Conservation (phyloP, 495 filamentous ascomycete genomes). For the Terfezia claveryi region DNA sequence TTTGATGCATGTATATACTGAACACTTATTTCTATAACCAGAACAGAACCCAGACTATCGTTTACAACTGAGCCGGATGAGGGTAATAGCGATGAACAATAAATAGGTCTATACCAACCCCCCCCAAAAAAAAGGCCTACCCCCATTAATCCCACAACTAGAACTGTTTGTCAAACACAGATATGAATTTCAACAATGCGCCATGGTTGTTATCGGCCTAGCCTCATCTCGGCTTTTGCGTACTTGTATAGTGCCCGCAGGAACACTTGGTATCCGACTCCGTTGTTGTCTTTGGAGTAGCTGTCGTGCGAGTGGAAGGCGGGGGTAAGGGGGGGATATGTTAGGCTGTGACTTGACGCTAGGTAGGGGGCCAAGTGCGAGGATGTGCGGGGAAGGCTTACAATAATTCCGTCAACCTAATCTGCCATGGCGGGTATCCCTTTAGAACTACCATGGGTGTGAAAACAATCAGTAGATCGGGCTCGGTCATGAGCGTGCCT, state of each 20-base stretch:
- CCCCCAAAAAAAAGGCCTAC: too few species aligned
- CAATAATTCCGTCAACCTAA: slow-evolving; percentile 85
- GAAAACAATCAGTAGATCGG: slow-evolving; percentile 75
- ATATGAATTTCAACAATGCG: not conserved
- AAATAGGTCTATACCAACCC: too few species aligned
- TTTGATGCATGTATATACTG: too few species aligned
- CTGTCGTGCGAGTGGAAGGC: slow-evolving; percentile 6
- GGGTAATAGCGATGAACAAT: too few species aligned
- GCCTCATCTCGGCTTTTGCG: slow-evolving; percentile 69
- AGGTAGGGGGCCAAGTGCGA: not conserved
- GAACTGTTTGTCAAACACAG: too few species aligned
- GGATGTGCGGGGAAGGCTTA: not conserved
- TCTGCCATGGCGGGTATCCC: slow-evolving; percentile 92
- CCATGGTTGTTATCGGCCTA: slow-evolving; percentile 40
- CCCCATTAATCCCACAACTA: too few species aligned
- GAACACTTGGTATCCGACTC: slow-evolving; percentile 86
- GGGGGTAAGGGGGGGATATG: slow-evolving; percentile 6
- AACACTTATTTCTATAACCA: too few species aligned
- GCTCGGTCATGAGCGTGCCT: slow-evolving; percentile 51
- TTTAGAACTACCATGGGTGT: slow-evolving; percentile 56
- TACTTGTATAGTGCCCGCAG: slow-evolving; percentile 61
- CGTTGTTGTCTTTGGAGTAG: slow-evolving; percentile 43
- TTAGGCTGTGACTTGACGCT: too few species aligned
- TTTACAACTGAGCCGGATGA: too few species aligned
- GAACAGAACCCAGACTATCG: too few species aligned